Percentiles rank a stretch among this genome's conserved stretches.
Conservation (phyloP, 768 basidiomycete genomes). For the Pisolithus marmoratus region DNA sequence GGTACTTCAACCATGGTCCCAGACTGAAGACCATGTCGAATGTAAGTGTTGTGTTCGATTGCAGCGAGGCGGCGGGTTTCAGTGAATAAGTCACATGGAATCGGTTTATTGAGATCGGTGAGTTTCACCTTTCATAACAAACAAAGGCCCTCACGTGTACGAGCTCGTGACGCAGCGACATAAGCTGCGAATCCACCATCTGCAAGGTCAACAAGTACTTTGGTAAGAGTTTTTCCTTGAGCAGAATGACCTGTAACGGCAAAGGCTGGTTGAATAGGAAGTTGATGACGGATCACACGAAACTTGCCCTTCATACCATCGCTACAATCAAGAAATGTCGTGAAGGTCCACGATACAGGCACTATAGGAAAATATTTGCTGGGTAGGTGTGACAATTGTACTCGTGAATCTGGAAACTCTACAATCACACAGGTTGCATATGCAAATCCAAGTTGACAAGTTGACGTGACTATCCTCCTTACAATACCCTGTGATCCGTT, state of each 20-base stretch:
- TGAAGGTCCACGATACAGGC: slow-evolving; percentile 7
- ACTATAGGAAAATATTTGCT: slow-evolving; percentile 17
- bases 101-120: slow-evolving; percentile 12
- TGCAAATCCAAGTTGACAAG: neutral
- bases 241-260: slow-evolving; percentile 27
- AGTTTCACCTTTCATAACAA: slow-evolving; percentile 13
- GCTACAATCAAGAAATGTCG: neutral
- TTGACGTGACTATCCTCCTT: neutral
- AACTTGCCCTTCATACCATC: neutral
- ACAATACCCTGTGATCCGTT: slow-evolving; percentile 28
- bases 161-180: slow-evolving; percentile 16
- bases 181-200: slow-evolving; percentile 23
- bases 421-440: neutral
- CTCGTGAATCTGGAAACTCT: slow-evolving; percentile 13
- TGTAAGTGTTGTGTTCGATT: too few relatives aligned
- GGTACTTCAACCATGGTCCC: too few relatives aligned
- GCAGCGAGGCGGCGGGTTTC: too few relatives aligned
- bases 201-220: slow-evolving; percentile 15
- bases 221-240: slow-evolving; percentile 24
- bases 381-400: too few relatives aligned
- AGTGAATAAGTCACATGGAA: too few relatives aligned
- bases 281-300: slow-evolving; percentile 7
- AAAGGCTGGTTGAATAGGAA: slow-evolving; percentile 24
- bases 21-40: too few relatives aligned
- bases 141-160: slow-evolving; percentile 2